Evolutionary conservation across 164 flowering plant species (phyloP).

Genomic region (Sextonia rubra): DNA sequence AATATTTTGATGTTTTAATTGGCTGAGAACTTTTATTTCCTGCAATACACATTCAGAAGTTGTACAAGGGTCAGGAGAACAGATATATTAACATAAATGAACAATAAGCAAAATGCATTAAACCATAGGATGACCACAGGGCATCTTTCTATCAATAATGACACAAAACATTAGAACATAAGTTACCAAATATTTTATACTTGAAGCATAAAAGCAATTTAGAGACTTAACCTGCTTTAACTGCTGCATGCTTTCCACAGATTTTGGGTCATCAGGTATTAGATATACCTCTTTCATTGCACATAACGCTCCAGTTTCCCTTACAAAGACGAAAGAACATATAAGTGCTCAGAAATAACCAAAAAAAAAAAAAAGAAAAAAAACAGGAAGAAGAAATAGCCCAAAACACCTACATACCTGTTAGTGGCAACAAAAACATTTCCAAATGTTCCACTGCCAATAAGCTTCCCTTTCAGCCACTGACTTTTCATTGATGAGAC

Average conservation of each 20-base stretch:
- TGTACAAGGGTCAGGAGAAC: not conserved
- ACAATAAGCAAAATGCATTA: not conserved
- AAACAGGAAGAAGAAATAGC: not conserved
- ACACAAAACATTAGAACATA: not conserved
- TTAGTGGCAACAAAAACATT: conserved; percentile 84
- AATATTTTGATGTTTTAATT: conserved; percentile 86
- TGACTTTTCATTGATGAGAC: conserved; percentile 34
- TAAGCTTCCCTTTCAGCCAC: conserved; percentile 92
- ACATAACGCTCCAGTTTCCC: conserved; percentile 88
- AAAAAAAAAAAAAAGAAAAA: conserved; percentile 9
- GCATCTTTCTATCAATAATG: no score
- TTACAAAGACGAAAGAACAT: conserved; percentile 18
- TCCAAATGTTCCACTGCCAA: conserved; percentile 97
- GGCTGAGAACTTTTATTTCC: conserved; percentile 91
- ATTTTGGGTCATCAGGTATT: conserved; percentile 79
- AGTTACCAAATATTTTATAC: not conserved
- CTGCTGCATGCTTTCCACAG: conserved; percentile 76
- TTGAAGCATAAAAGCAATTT: not conserved
- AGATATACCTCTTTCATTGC: conserved; percentile 97
- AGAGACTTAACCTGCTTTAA: conserved; percentile 66
- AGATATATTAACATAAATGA: not conserved
- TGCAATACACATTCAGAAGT: conserved; percentile 21
- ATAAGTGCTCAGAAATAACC: conserved; percentile 1
- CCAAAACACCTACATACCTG: conserved; percentile 31
- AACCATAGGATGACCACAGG: not conserved